Percentiles rank a stretch among this genome's conserved stretches.
Evolutionary conservation across 129 eudicot genomes (phyloP).

Genomic region (Flaveria linearis): DNA sequence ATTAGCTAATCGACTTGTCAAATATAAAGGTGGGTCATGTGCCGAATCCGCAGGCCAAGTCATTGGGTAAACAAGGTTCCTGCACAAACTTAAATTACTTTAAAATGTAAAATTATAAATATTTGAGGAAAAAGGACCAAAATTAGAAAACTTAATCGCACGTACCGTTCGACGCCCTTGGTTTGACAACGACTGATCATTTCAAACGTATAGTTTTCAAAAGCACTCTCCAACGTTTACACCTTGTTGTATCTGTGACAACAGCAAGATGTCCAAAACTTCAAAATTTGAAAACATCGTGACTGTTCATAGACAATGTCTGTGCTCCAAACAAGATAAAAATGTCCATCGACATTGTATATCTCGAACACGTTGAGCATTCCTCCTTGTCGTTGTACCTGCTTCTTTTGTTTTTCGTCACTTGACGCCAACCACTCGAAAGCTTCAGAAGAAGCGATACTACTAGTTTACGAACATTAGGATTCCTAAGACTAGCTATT

Average conservation of each 20-base stretch:
- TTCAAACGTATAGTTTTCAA: slow-evolving; percentile 34
- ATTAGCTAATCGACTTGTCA: slow-evolving; percentile 35
- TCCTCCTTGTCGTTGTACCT: background rate
- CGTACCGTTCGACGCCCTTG: slow-evolving; percentile 38
- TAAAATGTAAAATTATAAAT: background rate
- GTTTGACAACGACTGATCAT: slow-evolving; percentile 37
- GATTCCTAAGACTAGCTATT: slow-evolving; percentile 1
- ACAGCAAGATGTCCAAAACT: slow-evolving; percentile 39
- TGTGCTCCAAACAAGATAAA: slow-evolving; percentile 41
- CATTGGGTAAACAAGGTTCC: slow-evolving; percentile 40
- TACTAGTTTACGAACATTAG: slow-evolving; percentile 31
- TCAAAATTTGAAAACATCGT: slow-evolving; percentile 34
- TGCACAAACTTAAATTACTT: slow-evolving; percentile 19
- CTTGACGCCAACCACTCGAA: slow-evolving; percentile 46
- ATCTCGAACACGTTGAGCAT: slow-evolving; percentile 34
- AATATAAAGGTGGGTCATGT: slow-evolving; percentile 19
- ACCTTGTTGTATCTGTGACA: slow-evolving; percentile 24
- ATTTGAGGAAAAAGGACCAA: background rate
- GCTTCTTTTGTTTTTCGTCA: slow-evolving; percentile 6
- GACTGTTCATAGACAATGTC: slow-evolving; percentile 36
- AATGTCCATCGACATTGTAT: slow-evolving; percentile 25
- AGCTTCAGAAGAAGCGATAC: slow-evolving; percentile 39
- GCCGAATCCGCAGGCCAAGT: slow-evolving; percentile 37
- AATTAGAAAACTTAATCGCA: background rate
- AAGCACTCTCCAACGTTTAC: slow-evolving; percentile 7